Evolutionary conservation across 495 filamentous ascomycete genomes (phyloP).

Genomic region (Echria macrotheca): DNA sequence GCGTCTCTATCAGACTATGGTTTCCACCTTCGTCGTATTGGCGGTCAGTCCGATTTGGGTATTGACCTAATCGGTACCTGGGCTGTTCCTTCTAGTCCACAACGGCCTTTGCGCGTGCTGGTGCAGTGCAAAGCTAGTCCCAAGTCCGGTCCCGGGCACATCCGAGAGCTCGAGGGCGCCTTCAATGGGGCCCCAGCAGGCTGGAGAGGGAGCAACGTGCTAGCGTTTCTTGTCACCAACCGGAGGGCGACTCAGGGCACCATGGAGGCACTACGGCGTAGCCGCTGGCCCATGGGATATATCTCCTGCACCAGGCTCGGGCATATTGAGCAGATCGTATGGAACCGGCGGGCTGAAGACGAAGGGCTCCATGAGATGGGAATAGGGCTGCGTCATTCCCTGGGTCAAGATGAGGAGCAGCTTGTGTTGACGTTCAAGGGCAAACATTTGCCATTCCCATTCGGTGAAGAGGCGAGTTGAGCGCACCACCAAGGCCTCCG

Average conservation of each 20-base stretch:
- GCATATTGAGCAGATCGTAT: slow-evolving; percentile 57
- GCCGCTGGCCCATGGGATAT: slow-evolving; percentile 59
- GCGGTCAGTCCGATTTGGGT: slow-evolving; percentile 69
- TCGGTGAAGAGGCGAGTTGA: background rate
- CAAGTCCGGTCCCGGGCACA: slow-evolving; percentile 55
- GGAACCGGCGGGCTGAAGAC: slow-evolving; percentile 59
- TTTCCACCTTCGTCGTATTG: slow-evolving; percentile 66
- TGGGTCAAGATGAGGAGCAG: slow-evolving; percentile 16
- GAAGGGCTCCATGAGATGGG: slow-evolving; percentile 60
- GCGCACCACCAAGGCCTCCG: background rate
- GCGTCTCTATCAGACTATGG: slow-evolving; percentile 54
- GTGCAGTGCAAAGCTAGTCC: slow-evolving; percentile 76
- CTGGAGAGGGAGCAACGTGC: slow-evolving; percentile 53
- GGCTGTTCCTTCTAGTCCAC: slow-evolving; percentile 48
- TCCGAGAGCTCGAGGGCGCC: slow-evolving; percentile 83
- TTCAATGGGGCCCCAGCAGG: slow-evolving; percentile 63
- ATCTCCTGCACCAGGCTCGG: slow-evolving; percentile 47
- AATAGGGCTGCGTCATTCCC: slow-evolving; percentile 50
- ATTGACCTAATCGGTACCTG: slow-evolving; percentile 84
- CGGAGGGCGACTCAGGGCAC: slow-evolving; percentile 48
- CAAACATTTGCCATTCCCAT: slow-evolving; percentile 26
- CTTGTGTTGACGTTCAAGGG: slow-evolving; percentile 57
- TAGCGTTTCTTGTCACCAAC: slow-evolving; percentile 58
- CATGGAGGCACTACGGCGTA: slow-evolving; percentile 61
- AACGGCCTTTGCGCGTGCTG: slow-evolving; percentile 54